Base-by-base conservation (phyloP, 805 yeast species). In the Metschnikowia henanensis region DNA sequence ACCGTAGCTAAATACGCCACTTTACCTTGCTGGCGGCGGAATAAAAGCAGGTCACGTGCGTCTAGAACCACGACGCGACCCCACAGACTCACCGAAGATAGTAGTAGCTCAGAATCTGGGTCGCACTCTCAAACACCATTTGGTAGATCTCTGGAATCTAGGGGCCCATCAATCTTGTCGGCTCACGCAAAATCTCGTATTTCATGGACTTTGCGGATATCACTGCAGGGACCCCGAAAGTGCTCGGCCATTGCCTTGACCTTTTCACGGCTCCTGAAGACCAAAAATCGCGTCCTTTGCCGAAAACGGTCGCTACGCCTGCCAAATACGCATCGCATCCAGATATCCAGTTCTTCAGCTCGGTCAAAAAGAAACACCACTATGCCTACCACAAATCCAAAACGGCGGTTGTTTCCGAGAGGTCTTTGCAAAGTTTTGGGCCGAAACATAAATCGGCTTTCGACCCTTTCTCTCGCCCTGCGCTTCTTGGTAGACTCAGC, bases 401-500 rank as follows among this genome's bases (percentile, higher is more conserved):
- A 37, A 30, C n/a, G n/a, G n/a, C n/a, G n/a, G n/a, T n/a, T n/a
- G n/a, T n/a, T n/a, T n/a, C n/a, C n/a, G n/a, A n/a, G n/a, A n/a
- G n/a, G n/a, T n/a, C n/a, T n/a, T n/a, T n/a, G n/a, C n/a, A n/a
- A n/a, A n/a, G n/a, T n/a, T n/a, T n/a, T n/a, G 41, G 6, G 31
- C 48, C 26, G 59, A 55, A 21, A 23, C 30, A 16, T 2, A 12
- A 30, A 12, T 32, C 46, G 15, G 16, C 17, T 5, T 69, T 65
- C 47, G 68, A 66, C 48, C 80, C 80, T 0, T 73, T 57, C 46
- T 65, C 65, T 25, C 51, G 69, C 15, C 50, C 50, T 1, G 46
- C 49, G 18, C 62, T 80, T 4, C 48, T 74, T 9, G 56, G 59
- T 4, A 57, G 85, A 35, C 59, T 80, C 18, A 43, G 56, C n/a